Percentiles rank a stretch among this genome's conserved stretches.
Evolutionary conservation across 768 basidiomycete genomes (phyloP).

Genomic region (Tricholoma matsutake): DNA sequence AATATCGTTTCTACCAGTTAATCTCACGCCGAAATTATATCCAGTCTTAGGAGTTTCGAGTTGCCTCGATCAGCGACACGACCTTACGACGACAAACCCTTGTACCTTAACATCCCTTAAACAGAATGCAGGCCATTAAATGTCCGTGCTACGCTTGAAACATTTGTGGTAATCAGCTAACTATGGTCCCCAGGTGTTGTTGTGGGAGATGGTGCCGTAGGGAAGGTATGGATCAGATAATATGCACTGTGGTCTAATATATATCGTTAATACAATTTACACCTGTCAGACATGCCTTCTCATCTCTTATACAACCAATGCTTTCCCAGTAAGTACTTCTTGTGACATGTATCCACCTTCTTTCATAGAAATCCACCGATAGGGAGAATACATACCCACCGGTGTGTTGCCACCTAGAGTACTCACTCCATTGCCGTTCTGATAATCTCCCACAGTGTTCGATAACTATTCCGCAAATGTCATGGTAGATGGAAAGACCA

Average conservation of each 20-base stretch:
- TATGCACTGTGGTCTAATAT: neutral
- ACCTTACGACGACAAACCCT: conserved; percentile 18
- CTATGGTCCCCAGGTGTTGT: conserved; percentile 75
- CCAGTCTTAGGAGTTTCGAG: conserved; percentile 9
- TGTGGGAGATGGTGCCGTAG: conserved; percentile 97
- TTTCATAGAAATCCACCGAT: conserved; percentile 16
- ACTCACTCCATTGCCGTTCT: neutral
- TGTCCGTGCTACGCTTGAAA: conserved; percentile 44
- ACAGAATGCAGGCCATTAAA: conserved; percentile 87
- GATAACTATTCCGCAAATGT: conserved; percentile 99
- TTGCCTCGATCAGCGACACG: conserved; percentile 21
- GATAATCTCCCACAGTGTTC: conserved; percentile 59
- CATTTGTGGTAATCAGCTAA: conserved; percentile 27
- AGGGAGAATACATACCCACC: conserved; percentile 98
- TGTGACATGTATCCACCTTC: conserved; percentile 9
- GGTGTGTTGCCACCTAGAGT: conserved; percentile 39
- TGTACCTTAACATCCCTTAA: conserved; percentile 19
- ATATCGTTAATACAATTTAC: neutral
- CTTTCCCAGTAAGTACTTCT: conserved; percentile 74
- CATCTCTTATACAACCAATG: conserved; percentile 99
- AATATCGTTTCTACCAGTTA: neutral
- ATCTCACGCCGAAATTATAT: neutral
- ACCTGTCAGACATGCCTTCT: conserved; percentile 85
- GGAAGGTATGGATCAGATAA: conserved; percentile 64
- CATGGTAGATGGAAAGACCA: conserved; percentile 98